phyloP scores from a whole-genome alignment of 768 basidiomycete genomes.

The Macrocybe gigantea region DNA sequence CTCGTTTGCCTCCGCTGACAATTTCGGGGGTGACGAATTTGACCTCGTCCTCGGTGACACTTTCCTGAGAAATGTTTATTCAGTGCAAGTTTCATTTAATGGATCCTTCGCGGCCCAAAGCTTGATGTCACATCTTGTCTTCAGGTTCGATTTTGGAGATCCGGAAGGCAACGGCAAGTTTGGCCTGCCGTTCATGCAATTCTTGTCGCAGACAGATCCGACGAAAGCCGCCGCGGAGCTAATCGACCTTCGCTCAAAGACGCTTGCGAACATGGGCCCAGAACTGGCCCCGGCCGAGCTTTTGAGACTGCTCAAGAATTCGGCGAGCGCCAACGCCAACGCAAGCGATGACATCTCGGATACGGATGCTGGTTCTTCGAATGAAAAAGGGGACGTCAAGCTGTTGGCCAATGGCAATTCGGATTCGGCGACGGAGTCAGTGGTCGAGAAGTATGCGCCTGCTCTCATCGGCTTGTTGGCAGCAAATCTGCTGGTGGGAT shows the following conservation, averaged over 20 bases:
- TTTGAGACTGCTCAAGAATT: slow-evolving; percentile 10
- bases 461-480: slow-evolving; percentile 20
- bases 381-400: too few species aligned
- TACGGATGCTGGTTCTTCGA: neutral
- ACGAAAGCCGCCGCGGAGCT: slow-evolving; percentile 28
- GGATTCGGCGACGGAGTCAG: slow-evolving; percentile 2
- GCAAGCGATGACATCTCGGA: slow-evolving; percentile 1
- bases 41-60: slow-evolving; percentile 38
- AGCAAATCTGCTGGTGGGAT: slow-evolving; percentile 20
- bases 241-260: slow-evolving; percentile 16
- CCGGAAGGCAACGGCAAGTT: slow-evolving; percentile 6
- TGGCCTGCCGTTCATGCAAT: slow-evolving; percentile 29
- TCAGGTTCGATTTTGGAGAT: slow-evolving; percentile 39
- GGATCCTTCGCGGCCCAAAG: neutral
- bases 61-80: slow-evolving; percentile 41
- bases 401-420: neutral
- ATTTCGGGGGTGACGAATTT: slow-evolving; percentile 17
- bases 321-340: slow-evolving; percentile 6
- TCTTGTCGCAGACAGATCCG: slow-evolving; percentile 29
- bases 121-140: neutral
- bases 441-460: slow-evolving; percentile 17
- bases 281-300: slow-evolving; percentile 21
- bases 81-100: slow-evolving; percentile 23
- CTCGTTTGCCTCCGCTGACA: slow-evolving; percentile 23
- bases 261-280: slow-evolving; percentile 16